Evolutionary conservation across 2,329 filamentous ascomycete species (phyloP), one percentile per base, ranked within the genome.

Genomic region (Fusarium subtropicale): DNA sequence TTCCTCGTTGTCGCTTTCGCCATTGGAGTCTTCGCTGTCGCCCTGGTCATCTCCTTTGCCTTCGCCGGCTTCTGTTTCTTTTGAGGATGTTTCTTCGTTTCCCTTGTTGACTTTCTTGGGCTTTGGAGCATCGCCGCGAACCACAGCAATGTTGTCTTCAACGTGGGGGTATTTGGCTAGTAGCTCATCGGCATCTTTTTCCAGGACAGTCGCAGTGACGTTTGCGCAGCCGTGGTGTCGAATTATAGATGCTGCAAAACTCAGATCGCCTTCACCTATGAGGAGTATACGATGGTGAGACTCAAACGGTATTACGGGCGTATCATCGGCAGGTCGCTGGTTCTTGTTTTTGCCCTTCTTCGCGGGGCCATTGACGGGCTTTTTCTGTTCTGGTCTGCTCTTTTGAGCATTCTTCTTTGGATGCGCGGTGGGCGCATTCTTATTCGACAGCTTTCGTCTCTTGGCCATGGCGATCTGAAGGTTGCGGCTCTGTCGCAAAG

Each of bases 211-310:
- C 38, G 91, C 91, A 0, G 88, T 90, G 8, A 95, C 78, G 74
- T 89, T 83, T 63, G 81, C 84, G 81, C 89, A 92, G 69, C 83
- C 84, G 80, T 93, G 91, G 74, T 91, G 84, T 55, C 84, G 79
- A 54, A 91, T 83, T 3, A 95, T 84, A 3, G 88, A 90, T 30
- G 86, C 85, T 15, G 92, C 87, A 77, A 94, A 95, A 77, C 91
- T 93, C 75, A 96, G 88, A 79, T 97, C 92, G 69, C 89, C 92
- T 76, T 96, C 92, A 74, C 92, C 92, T 53, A 95, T 81, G 4
- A 95, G 86, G 9, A 96, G 87, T 67, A 95, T 93, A 72, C 86
- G 82, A 70, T 94, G 88, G 72, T 86, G 80, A 39, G 86, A 81
- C 26, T 84, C 78, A 79, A 95, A 94, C 18, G 92, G 92, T 24